A percentile compares a stretch with the other conserved stretches of the same genome.
These are phyloP conservation scores for Septoria linicola DNA, from an alignment of 2,329 filamentous ascomycete genomes.

Conservation along the genomic window DNA sequence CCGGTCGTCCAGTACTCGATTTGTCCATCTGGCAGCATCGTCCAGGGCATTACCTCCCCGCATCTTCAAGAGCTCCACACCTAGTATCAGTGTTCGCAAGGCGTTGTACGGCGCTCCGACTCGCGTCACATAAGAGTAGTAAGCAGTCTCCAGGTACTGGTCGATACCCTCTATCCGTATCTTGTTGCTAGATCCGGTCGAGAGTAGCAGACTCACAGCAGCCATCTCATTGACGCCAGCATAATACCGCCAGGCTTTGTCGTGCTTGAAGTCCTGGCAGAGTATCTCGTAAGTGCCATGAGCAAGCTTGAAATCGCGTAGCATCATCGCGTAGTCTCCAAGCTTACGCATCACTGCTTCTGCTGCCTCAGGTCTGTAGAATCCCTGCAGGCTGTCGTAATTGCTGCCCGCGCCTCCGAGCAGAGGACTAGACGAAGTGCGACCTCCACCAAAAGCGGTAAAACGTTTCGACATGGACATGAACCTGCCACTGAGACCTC, in stretches of 20 bases:
- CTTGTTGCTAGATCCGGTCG: conserved; percentile 71
- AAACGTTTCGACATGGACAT: conserved; percentile 91
- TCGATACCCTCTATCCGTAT: conserved; percentile 77
- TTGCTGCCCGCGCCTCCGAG: conserved; percentile 56
- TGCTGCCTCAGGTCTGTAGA: conserved; percentile 77
- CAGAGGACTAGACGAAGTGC: conserved; percentile 55
- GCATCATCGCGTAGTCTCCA: conserved; percentile 94
- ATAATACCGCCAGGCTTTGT: conserved; percentile 96
- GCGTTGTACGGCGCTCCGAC: conserved; percentile 78
- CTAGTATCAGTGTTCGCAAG: conserved; percentile 71
- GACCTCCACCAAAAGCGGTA: conserved; percentile 70
- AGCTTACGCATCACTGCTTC: conserved; percentile 92
- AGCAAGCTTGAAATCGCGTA: conserved; percentile 91
- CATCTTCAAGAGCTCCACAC: conserved; percentile 77
- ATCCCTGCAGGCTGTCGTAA: conserved; percentile 75
- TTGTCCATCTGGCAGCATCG: conserved; percentile 82
- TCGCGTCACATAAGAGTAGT: conserved; percentile 87
- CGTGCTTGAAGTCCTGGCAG: conserved; percentile 83
- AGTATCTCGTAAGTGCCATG: conserved; percentile 89
- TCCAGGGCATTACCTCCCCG: conserved; percentile 78
- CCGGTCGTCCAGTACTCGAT: conserved; percentile 73
- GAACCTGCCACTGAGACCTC: conserved; percentile 88
- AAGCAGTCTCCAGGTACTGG: conserved; percentile 82
- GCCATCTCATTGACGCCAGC: conserved; percentile 95
- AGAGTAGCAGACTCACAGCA: conserved; percentile 76